Conservation (phyloP, 2,329 filamentous ascomycete species). For the Ophidiomyces ophidiicola region DNA sequence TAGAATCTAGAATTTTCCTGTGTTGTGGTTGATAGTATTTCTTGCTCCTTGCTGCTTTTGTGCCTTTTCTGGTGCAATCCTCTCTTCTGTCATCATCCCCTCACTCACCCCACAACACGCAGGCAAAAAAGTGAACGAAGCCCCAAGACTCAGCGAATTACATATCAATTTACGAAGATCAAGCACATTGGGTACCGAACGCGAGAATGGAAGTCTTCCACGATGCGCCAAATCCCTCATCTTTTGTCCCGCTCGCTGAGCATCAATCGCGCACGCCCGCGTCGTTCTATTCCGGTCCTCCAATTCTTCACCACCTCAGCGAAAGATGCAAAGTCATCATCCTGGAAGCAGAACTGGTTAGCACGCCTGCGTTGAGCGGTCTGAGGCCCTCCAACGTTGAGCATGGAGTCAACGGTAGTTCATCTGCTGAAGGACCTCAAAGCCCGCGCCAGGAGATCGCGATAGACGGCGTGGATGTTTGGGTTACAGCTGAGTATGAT, state of each 20-base stretch:
- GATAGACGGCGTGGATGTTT: constrained; percentile 33
- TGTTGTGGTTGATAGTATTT: no score
- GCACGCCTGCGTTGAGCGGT: constrained; percentile 25
- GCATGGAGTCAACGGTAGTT: constrained; percentile 3
- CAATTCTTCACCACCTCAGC: constrained; percentile 38
- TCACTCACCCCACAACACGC: background rate
- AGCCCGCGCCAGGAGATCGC: constrained; percentile 25
- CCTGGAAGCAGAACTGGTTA: constrained; percentile 29
- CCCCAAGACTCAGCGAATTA: background rate
- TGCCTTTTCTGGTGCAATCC: background rate
- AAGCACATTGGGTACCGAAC: background rate
- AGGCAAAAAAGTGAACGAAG: background rate
- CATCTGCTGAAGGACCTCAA: constrained; percentile 4
- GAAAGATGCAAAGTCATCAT: constrained; percentile 35
- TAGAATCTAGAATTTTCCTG: no score
- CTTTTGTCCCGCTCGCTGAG: constrained; percentile 34
- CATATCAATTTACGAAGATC: background rate
- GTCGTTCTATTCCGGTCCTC: constrained; percentile 37
- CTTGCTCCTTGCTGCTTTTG: no score
- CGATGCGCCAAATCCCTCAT: constrained; percentile 27
- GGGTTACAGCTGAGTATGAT: constrained; percentile 39
- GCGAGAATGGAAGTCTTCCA: constrained; percentile 33
- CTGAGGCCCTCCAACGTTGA: constrained; percentile 18
- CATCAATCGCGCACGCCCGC: constrained; percentile 38
- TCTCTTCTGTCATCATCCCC: background rate